A percentile compares a stretch with the other conserved stretches of the same genome.
These are phyloP conservation scores for Galerina marginata DNA, from an alignment of 768 basidiomycete genomes.

Conservation along the genomic window DNA sequence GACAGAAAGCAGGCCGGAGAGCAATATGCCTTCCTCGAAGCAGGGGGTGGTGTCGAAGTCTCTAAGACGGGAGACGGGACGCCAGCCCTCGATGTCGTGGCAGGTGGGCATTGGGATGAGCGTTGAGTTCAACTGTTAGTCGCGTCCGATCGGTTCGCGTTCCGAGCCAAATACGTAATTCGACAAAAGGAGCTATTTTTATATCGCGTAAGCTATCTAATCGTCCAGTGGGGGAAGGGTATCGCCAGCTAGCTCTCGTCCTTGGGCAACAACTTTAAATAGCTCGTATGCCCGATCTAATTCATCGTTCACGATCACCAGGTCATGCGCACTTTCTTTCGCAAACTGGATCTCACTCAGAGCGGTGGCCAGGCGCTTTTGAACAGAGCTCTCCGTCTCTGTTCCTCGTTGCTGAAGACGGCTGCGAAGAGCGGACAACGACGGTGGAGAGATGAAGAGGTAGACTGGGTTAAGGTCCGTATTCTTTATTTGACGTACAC, in stretches of 20 bases:
- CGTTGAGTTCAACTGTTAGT: neutral
- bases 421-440: slow-evolving; percentile 66
- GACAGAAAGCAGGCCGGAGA: slow-evolving; percentile 55
- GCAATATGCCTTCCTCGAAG: slow-evolving; percentile 75
- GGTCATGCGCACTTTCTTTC: slow-evolving; percentile 74
- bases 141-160: neutral
- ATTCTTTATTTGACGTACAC: slow-evolving; percentile 89
- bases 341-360: slow-evolving; percentile 86
- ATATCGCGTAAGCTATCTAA: slow-evolving; percentile 24
- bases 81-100: slow-evolving; percentile 70
- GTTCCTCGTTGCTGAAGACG: slow-evolving; percentile 85
- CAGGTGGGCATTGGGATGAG: slow-evolving; percentile 47
- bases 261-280: slow-evolving; percentile 80
- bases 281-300: slow-evolving; percentile 79
- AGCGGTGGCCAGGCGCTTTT: slow-evolving; percentile 79
- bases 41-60: slow-evolving; percentile 82
- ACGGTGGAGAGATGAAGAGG: slow-evolving; percentile 91
- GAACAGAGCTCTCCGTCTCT: slow-evolving; percentile 74
- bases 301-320: slow-evolving; percentile 91
- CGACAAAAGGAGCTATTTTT: neutral
- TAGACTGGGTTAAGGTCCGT: slow-evolving; percentile 84
- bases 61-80: slow-evolving; percentile 57
- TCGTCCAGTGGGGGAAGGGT: slow-evolving; percentile 69
- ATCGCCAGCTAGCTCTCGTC: slow-evolving; percentile 66
- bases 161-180: neutral